Evolutionary conservation across 495 filamentous ascomycete genomes (phyloP), one percentile per base, ranked within the genome.

Genomic region (Pyrenula aspistea): DNA sequence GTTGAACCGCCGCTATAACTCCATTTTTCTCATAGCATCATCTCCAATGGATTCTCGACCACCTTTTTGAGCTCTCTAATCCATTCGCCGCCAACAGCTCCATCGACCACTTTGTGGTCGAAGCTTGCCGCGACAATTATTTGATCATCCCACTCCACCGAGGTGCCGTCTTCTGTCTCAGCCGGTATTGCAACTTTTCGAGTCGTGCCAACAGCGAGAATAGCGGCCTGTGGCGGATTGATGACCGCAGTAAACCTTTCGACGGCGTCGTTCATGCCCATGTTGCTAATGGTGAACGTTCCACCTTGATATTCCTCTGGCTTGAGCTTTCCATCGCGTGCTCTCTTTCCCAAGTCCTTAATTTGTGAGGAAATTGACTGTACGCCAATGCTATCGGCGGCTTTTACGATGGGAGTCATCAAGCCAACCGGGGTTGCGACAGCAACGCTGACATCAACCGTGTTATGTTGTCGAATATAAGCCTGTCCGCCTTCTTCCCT

Each of bases 161-260:
- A 70, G 49, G 82, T 83, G 25, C 89, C 91, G 54, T 95, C 91
- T 69, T 89, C 87, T 42, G 77, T 85, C 79, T 92, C 88, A 53
- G 83, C 82, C 19, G 89, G 90, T 25, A 95, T 78, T 25, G 94
- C 88, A 54, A 97, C 92, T 84, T 96, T 97, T 76, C 88, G 87
- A 59, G 85, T 85, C 56, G 89, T 92, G 58, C 94, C 94, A 54
- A 99, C 89, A 51, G 94, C 94, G 57, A 99, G 80, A 71, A 99
- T 99, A 66, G 82, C 84, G 49, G 94, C 91, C 77, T 98, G 93
- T 25, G 94, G 94, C 51, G 94, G 94, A 80, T 99, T 99, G 81
- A 99, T 96, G 67, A 99, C 86, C 60, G 94, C 94, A n/a, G 94
- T 96, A 78, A 99, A 99, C 62, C 89, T 83, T 68, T 96, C 91